Base-by-base conservation (phyloP, 2,329 filamentous ascomycete genomes). In the Colletotrichum gloeosporioides region DNA sequence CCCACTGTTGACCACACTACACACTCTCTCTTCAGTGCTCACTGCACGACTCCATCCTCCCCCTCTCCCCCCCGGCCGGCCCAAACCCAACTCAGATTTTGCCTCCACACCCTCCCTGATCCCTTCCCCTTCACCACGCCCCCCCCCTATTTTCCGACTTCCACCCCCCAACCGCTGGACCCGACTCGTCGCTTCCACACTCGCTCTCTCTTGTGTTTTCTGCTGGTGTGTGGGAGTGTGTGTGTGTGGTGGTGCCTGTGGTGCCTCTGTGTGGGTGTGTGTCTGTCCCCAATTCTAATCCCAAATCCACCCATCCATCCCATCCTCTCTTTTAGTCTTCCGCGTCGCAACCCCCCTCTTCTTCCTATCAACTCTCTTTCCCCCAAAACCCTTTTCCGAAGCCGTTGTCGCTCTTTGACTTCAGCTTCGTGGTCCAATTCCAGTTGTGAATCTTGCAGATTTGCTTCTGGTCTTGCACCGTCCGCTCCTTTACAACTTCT, bases 341-440 rank as follows among this genome's bases (percentile, higher is more conserved):
- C 71, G 71, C 70, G 76, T 79, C 76, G 73, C 77, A 77, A 77
- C 75, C 77, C 77, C 74, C 74, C 78, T 78, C 79, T 77, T 79
- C 77, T 78, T 80, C 79, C 78, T 76, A 80, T 80, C 80, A 79
- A 80, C 80, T 80, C 79, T 78, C 79, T 77, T 82, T 78, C 81
- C 80, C 82, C 79, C 80, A 78, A 68, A 71, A 77, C 74, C 78
- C 79, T 78, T 78, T 78, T 78, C 77, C 79, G 76, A 79, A 61
- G 78, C 73, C 66, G 71, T 69, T 70, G 75, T 80, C 77, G 72
- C 80, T 79, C 78, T 79, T 75, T 71, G 63, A 68, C 71, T 73
- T 75, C 75, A 71, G 77, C 79, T 78, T 78, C 79, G 82, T 91
- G 90, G 90, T 87, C 85, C 90, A 87, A 90, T 90, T 89, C 90